Percentiles rank a stretch among this genome's conserved stretches.
These are phyloP conservation scores for Candida orba DNA, from an alignment of 805 yeast species.

Conservation along the genomic window DNA sequence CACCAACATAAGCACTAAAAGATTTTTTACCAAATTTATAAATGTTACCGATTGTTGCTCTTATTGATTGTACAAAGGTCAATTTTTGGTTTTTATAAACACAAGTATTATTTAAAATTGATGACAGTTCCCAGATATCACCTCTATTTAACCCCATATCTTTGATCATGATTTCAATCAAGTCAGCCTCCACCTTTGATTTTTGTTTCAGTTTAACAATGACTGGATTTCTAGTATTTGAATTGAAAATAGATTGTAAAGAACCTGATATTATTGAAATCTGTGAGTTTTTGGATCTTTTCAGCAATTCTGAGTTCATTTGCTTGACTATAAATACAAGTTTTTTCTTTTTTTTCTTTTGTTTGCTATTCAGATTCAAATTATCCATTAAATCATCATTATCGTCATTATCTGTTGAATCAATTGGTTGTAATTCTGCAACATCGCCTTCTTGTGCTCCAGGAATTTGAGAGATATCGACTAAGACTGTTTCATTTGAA, in stretches of 20 bases:
- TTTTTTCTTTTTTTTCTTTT: slow-evolving; percentile 28
- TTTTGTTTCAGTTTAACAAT: slow-evolving; percentile 42
- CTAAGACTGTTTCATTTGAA: slow-evolving; percentile 49
- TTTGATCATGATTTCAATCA: slow-evolving; percentile 72
- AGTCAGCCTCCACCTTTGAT: slow-evolving; percentile 60
- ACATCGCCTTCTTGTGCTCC: slow-evolving; percentile 68
- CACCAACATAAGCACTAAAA: slow-evolving; percentile 71
- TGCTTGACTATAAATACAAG: slow-evolving; percentile 38
- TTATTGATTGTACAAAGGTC: slow-evolving; percentile 51
- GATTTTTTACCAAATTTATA: slow-evolving; percentile 58
- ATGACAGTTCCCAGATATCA: slow-evolving; percentile 84
- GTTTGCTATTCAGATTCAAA: neutral
- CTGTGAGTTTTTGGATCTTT: slow-evolving; percentile 28
- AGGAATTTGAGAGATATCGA: slow-evolving; percentile 54
- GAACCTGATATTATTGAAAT: slow-evolving; percentile 57
- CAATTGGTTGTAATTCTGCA: slow-evolving; percentile 53
- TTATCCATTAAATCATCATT: neutral
- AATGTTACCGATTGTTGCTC: slow-evolving; percentile 58
- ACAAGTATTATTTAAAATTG: slow-evolving; percentile 53
- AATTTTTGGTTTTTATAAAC: slow-evolving; percentile 60
- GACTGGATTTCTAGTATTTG: slow-evolving; percentile 64
- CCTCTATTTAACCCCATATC: slow-evolving; percentile 82
- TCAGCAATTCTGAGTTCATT: slow-evolving; percentile 24
- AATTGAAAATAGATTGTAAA: slow-evolving; percentile 50
- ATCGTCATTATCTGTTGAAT: neutral